A percentile compares a stretch with the other conserved stretches of the same genome.
phyloP scores from a whole-genome alignment of 78 protist genomes.

The Reticulomyxa filosa region DNA sequence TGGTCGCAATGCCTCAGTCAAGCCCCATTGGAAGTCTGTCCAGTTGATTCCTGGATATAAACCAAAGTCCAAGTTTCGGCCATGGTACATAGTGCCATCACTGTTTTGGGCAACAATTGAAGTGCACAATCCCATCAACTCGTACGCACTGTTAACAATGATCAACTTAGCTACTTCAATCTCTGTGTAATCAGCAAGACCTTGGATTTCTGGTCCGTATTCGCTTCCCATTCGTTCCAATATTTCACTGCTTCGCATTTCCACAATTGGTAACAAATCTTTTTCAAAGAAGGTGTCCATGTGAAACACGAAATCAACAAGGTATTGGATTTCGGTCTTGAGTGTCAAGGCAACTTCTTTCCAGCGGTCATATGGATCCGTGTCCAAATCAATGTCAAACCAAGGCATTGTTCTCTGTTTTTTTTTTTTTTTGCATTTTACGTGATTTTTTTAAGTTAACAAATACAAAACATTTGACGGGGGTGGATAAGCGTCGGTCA shows the following conservation, averaged over 20 bases:
- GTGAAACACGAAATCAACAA: too few relatives aligned
- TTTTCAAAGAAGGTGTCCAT: too few relatives aligned
- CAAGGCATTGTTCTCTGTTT: too few relatives aligned
- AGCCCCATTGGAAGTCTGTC: neutral
- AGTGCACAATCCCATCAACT: slow-evolving; percentile 1
- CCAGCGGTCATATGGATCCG: too few relatives aligned
- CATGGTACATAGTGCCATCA: neutral
- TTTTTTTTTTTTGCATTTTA: too few relatives aligned
- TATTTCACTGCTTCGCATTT: neutral
- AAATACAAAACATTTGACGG: too few relatives aligned
- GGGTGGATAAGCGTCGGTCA: too few relatives aligned
- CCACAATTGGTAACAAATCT: neutral
- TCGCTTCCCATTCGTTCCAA: neutral
- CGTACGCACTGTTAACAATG: neutral
- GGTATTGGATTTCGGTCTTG: too few relatives aligned
- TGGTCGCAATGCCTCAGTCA: neutral
- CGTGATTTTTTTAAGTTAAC: too few relatives aligned
- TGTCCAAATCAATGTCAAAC: too few relatives aligned
- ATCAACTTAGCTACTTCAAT: neutral
- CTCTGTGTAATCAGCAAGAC: neutral
- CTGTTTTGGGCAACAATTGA: neutral
- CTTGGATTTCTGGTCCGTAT: neutral
- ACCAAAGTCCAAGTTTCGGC: slow-evolving; percentile 1
- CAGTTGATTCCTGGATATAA: neutral
- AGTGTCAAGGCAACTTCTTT: too few relatives aligned